A percentile compares a stretch with the other conserved stretches of the same genome.
Evolutionary conservation across 768 basidiomycete species (phyloP).

Genomic region (Auriscalpium orientale): DNA sequence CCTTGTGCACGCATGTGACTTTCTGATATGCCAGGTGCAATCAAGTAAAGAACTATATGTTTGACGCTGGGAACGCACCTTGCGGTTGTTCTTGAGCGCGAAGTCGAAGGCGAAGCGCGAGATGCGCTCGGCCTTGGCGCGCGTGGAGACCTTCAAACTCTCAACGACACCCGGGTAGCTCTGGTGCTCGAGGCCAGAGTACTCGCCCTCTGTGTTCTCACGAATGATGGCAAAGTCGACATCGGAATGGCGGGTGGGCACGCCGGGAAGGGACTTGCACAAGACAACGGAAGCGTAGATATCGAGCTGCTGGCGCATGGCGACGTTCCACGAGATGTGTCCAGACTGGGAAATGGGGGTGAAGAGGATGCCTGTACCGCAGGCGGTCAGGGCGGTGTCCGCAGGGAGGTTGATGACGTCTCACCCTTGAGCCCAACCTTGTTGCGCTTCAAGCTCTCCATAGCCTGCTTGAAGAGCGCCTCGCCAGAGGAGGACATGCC

Average conservation of each 20-base stretch:
- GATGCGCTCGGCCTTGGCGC: slow-evolving; percentile 93
- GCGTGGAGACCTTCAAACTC: slow-evolving; percentile 93
- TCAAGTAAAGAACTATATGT: neutral
- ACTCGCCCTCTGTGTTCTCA: slow-evolving; percentile 99
- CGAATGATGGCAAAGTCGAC: slow-evolving; percentile 99
- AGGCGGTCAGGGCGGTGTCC: neutral
- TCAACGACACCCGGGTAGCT: slow-evolving; percentile 98
- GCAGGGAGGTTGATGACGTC: slow-evolving; percentile 10
- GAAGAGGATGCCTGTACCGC: slow-evolving; percentile 81
- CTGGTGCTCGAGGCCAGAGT: slow-evolving; percentile 97
- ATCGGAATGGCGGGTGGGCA: slow-evolving; percentile 91
- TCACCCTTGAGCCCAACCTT: slow-evolving; percentile 95
- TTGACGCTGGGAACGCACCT: slow-evolving; percentile 43
- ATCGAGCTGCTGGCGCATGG: slow-evolving; percentile 98
- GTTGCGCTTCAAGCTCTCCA: slow-evolving; percentile 97
- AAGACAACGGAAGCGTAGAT: slow-evolving; percentile 98
- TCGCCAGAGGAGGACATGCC: slow-evolving; percentile 93
- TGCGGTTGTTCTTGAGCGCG: slow-evolving; percentile 95
- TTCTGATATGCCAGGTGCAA: slow-evolving; percentile 45
- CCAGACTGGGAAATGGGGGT: slow-evolving; percentile 94
- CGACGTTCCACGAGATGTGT: slow-evolving; percentile 99
- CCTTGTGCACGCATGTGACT: slow-evolving; percentile 99
- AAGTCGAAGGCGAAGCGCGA: slow-evolving; percentile 98
- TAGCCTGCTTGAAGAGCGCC: slow-evolving; percentile 92
- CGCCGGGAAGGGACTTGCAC: slow-evolving; percentile 95